Percentiles rank a stretch among this genome's conserved stretches.
Evolutionary conservation across 2,329 filamentous ascomycete species (phyloP).

Genomic region (Hymenoscyphus salicellus): DNA sequence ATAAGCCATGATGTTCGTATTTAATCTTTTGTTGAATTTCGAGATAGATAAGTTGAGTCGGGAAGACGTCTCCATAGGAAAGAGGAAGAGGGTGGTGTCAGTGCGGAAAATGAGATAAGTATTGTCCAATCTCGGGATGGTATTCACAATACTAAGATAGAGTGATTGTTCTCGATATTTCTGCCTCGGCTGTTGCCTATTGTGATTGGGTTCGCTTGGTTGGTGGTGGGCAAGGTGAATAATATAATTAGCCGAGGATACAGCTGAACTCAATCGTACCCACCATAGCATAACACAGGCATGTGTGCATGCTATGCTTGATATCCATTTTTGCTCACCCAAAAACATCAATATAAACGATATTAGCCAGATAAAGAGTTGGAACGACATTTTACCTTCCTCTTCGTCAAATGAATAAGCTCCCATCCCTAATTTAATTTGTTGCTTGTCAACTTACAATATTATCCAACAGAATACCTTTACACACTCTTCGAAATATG

Average conservation of each 20-base stretch:
- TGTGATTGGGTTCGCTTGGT: background rate
- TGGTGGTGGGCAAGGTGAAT: background rate
- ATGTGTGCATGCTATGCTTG: too few species aligned
- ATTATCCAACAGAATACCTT: too few species aligned
- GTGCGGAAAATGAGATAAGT: background rate
- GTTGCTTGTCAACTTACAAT: too few species aligned
- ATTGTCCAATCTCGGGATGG: background rate
- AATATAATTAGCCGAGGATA: background rate
- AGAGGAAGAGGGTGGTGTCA: background rate
- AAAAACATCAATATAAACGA: too few species aligned
- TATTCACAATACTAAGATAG: background rate
- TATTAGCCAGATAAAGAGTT: too few species aligned
- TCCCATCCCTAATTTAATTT: too few species aligned
- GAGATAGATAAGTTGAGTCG: background rate
- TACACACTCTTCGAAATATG: too few species aligned
- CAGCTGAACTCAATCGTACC: too few species aligned
- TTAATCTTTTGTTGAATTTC: background rate
- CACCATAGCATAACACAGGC: too few species aligned
- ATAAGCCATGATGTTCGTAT: background rate
- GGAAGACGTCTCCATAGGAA: background rate
- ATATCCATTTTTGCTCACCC: too few species aligned
- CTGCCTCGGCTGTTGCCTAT: background rate
- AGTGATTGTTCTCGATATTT: background rate
- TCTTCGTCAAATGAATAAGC: too few species aligned
- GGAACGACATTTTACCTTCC: too few species aligned